phyloP scores from a whole-genome alignment of 352 stramenopile species.

The Thalassiosira hispida region DNA sequence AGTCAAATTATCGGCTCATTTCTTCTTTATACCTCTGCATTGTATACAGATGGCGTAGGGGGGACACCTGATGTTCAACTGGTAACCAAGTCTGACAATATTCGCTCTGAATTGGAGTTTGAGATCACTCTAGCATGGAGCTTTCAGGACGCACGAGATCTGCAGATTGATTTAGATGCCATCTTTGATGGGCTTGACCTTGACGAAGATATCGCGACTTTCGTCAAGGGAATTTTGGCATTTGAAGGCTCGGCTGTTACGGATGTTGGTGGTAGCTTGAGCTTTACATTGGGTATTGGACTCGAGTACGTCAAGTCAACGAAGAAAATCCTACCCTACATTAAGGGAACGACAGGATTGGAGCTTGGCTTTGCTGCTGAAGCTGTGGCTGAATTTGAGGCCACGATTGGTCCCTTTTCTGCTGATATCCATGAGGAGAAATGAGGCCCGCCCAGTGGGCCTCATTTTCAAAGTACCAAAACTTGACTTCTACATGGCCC shows the following conservation, averaged over 20 bases:
- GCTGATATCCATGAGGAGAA: no score
- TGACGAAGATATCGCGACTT: slow-evolving; percentile 20
- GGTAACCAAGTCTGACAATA: slow-evolving; percentile 11
- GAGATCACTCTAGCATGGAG: slow-evolving; percentile 37
- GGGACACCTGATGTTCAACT: slow-evolving; percentile 32
- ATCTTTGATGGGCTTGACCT: slow-evolving; percentile 40
- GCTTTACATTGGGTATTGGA: slow-evolving; percentile 35
- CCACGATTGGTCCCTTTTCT: slow-evolving; percentile 34
- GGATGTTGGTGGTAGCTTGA: slow-evolving; percentile 19
- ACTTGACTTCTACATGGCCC: no score
- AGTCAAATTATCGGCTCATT: no score
- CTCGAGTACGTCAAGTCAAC: slow-evolving; percentile 21
- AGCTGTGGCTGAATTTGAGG: slow-evolving; percentile 26
- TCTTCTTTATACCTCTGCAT: no score
- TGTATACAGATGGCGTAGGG: slow-evolving; percentile 45
- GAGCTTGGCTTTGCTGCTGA: slow-evolving; percentile 29
- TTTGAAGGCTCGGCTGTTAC: slow-evolving; percentile 19
- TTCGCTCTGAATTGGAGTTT: slow-evolving; percentile 29
- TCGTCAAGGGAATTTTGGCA: slow-evolving; percentile 24
- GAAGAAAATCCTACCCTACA: slow-evolving; percentile 32
- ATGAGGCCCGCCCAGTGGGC: no score
- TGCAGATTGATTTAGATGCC: slow-evolving; percentile 37
- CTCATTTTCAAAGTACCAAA: no score
- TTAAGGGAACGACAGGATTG: slow-evolving; percentile 45
- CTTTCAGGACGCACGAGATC: slow-evolving; percentile 16